A percentile compares a stretch with the other conserved stretches of the same genome.
Conservation (phyloP, 2,329 filamentous ascomycete species). For the Corniculantispora saksenae region DNA sequence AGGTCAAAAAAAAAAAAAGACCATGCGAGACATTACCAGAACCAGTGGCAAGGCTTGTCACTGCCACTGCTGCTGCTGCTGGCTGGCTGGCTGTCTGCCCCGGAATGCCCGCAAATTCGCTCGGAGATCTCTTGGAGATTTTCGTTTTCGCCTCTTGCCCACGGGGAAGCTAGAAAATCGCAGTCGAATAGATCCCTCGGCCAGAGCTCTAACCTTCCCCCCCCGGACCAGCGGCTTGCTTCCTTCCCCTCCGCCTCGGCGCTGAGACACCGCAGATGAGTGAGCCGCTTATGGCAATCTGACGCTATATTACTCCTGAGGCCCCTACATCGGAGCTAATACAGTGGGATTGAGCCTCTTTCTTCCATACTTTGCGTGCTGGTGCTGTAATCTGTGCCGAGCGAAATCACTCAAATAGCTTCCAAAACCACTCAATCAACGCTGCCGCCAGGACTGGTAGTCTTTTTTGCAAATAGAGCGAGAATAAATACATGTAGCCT, state of each 20-base stretch:
- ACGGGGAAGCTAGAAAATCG: slow-evolving; percentile 13
- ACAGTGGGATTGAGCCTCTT: neutral
- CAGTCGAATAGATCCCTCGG: neutral
- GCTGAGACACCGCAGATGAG: neutral
- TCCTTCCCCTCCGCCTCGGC: neutral
- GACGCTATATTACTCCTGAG: slow-evolving; percentile 12
- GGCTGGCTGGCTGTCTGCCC: neutral
- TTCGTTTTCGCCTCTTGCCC: neutral
- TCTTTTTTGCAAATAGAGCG: too few species aligned
- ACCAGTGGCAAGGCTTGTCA: too few species aligned
- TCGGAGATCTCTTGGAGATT: slow-evolving; percentile 10
- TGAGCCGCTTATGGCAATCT: slow-evolving; percentile 17
- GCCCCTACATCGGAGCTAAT: slow-evolving; percentile 15
- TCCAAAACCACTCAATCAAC: neutral
- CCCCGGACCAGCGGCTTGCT: neutral
- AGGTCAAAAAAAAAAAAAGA: neutral
- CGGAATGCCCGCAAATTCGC: slow-evolving; percentile 6
- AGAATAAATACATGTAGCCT: too few species aligned
- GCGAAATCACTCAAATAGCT: neutral
- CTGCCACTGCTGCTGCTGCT: too few species aligned
- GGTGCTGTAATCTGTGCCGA: neutral
- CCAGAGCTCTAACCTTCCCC: neutral
- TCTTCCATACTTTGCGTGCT: neutral
- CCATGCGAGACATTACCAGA: neutral
- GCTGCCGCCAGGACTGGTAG: too few species aligned